Percentiles rank a stretch among this genome's conserved stretches.
phyloP scores from a whole-genome alignment of 495 filamentous ascomycete genomes.

The Copromyces sp. region DNA sequence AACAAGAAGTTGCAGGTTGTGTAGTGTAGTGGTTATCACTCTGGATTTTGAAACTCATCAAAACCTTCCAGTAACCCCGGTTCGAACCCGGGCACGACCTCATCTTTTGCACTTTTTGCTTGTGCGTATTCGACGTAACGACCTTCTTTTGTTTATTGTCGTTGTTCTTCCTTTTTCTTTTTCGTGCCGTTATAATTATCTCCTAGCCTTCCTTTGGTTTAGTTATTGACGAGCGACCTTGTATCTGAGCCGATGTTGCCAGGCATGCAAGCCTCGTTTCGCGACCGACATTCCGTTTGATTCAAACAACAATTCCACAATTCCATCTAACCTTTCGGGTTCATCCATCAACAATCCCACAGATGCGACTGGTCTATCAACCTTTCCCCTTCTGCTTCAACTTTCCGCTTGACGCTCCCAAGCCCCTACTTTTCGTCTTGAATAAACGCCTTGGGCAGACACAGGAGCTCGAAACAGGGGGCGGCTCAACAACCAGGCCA shows the following conservation, averaged over 20 bases:
- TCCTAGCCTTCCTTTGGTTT: too few relatives aligned
- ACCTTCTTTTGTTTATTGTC: background rate
- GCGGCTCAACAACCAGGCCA: background rate
- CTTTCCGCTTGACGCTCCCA: background rate
- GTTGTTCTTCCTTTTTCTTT: background rate
- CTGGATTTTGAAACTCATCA: background rate
- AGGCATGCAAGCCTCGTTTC: background rate
- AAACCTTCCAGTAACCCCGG: background rate
- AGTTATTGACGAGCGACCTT: too few relatives aligned
- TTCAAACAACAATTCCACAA: background rate
- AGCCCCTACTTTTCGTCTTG: background rate
- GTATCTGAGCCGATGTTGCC: background rate
- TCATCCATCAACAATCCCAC: background rate
- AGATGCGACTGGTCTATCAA: background rate
- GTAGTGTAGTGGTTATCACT: constrained; percentile 1
- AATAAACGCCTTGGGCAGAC: background rate
- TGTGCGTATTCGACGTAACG: background rate
- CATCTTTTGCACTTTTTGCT: background rate
- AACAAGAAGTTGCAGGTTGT: background rate
- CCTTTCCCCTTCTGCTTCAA: background rate
- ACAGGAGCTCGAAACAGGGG: background rate
- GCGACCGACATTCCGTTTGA: background rate
- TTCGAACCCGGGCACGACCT: background rate
- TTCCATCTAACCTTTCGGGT: background rate
- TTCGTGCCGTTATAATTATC: background rate